These are phyloP conservation scores for Cercophora scortea DNA, from an alignment of 495 filamentous ascomycete species.

Conservation along the genomic window DNA sequence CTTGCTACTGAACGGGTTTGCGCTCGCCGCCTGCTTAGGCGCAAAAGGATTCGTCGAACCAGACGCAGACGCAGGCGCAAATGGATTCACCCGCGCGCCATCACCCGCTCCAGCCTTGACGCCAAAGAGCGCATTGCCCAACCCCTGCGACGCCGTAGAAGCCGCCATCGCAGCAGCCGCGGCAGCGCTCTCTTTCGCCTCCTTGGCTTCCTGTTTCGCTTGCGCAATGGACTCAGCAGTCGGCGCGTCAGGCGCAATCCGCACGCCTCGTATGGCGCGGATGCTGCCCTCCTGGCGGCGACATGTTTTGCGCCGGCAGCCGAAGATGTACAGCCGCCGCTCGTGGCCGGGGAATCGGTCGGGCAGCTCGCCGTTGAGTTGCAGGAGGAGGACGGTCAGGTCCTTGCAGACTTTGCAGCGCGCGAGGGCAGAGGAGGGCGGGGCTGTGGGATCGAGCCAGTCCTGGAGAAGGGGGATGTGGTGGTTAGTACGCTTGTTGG, in stretches of 20 bases:
- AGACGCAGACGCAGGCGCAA: conserved; percentile 32
- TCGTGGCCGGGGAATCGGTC: conserved; percentile 80
- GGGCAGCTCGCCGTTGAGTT: conserved; percentile 86
- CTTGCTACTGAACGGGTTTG: conserved; percentile 22
- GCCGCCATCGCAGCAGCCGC: conserved; percentile 7
- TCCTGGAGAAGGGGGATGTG: conserved; percentile 40
- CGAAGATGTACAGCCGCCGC: conserved; percentile 75
- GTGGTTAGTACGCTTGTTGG: background rate
- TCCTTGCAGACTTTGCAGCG: conserved; percentile 85
- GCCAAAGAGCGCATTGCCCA: conserved; percentile 52
- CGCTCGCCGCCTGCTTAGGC: conserved; percentile 11
- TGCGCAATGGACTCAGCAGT: background rate
- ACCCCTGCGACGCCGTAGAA: conserved; percentile 8
- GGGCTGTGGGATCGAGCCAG: conserved; percentile 64
- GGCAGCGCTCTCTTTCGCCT: conserved; percentile 3
- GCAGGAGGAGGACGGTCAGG: conserved; percentile 75
- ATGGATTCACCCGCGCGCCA: conserved; percentile 32
- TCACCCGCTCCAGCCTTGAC: conserved; percentile 26
- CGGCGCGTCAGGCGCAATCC: conserved; percentile 31
- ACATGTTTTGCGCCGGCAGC: conserved; percentile 71
- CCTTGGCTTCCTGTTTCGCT: conserved; percentile 14
- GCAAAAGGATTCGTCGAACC: conserved; percentile 27
- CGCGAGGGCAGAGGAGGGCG: conserved; percentile 71
- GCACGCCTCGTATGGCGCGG: conserved; percentile 58
- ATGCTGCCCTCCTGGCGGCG: conserved; percentile 76